Conservation (phyloP, 2,329 filamentous ascomycete genomes). For the Colletotrichum higginsianum region DNA sequence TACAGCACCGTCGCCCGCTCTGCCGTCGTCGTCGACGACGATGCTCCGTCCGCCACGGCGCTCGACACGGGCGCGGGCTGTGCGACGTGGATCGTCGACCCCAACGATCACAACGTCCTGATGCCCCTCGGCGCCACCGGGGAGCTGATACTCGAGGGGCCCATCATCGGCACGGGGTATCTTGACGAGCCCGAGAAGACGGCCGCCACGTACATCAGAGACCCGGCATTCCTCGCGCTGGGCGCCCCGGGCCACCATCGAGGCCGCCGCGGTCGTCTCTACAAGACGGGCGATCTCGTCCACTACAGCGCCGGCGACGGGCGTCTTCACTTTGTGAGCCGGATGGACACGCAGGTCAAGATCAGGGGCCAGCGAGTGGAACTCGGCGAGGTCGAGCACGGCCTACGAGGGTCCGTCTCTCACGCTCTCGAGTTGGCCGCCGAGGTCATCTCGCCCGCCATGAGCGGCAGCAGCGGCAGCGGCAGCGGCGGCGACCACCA, state of each 20-base stretch:
- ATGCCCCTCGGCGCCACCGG: slow-evolving; percentile 44
- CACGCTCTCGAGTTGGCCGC: background rate
- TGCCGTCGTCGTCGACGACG: slow-evolving; percentile 43
- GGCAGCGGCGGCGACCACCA: no score
- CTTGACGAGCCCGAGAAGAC: slow-evolving; percentile 17
- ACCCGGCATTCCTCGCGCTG: slow-evolving; percentile 43
- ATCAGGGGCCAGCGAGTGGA: slow-evolving; percentile 53
- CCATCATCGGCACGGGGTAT: slow-evolving; percentile 13
- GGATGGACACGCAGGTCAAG: slow-evolving; percentile 50
- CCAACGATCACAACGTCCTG: slow-evolving; percentile 41
- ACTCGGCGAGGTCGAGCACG: slow-evolving; percentile 50
- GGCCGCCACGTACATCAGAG: slow-evolving; percentile 14
- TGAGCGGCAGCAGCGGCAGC: no score
- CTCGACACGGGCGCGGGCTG: slow-evolving; percentile 19
- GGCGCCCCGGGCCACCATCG: slow-evolving; percentile 42
- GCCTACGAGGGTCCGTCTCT: background rate
- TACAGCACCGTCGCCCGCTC: slow-evolving; percentile 45
- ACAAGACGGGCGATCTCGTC: slow-evolving; percentile 47
- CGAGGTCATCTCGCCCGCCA: background rate
- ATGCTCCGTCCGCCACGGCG: slow-evolving; percentile 9
- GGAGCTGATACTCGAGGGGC: slow-evolving; percentile 45
- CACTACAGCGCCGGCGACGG: slow-evolving; percentile 45
- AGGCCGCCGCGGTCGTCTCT: slow-evolving; percentile 35
- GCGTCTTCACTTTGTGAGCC: slow-evolving; percentile 45
- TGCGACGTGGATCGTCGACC: slow-evolving; percentile 44